Evolutionary conservation across 1,139 yeast species (phyloP).

Genomic region (Taphrina communis): DNA sequence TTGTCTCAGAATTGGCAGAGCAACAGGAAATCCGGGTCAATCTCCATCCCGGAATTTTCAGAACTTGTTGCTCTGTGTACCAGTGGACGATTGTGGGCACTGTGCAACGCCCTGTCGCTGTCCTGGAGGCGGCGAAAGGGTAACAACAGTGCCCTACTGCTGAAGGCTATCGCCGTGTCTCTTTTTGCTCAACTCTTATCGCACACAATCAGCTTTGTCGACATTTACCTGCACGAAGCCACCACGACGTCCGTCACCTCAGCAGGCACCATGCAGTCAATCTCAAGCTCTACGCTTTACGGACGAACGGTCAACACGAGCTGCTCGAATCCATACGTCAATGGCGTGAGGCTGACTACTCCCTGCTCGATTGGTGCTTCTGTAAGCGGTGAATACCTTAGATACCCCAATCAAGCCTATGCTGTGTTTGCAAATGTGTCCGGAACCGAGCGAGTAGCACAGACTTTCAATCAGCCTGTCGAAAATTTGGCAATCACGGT

Average conservation of each 20-base stretch:
- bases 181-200: constrained; percentile 11
- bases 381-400: not conserved
- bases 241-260: constrained; percentile 11
- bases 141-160: not conserved
- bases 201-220: constrained; percentile 12
- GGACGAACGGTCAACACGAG: not conserved
- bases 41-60: constrained; percentile 4
- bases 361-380: constrained; percentile 1
- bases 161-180: constrained; percentile 2
- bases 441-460: not conserved
- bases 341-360: not conserved
- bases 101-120: constrained; percentile 4
- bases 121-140: constrained; percentile 4
- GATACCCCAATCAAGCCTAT: constrained; percentile 14
- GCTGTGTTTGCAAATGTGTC: constrained; percentile 6
- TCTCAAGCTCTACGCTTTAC: not conserved
- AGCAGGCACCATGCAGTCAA: not conserved
- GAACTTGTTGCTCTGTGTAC: constrained; percentile 11
- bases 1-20: constrained; percentile 8
- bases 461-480: not conserved
- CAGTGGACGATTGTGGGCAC: constrained; percentile 14
- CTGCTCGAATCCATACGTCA: constrained; percentile 3
- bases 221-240: constrained; percentile 18
- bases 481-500: constrained; percentile 5
- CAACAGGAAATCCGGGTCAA: not conserved